Percentiles rank a stretch among this genome's conserved stretches.
Conservation (phyloP, 164 flowering plant species). For the Chimonanthus salicifolius region DNA sequence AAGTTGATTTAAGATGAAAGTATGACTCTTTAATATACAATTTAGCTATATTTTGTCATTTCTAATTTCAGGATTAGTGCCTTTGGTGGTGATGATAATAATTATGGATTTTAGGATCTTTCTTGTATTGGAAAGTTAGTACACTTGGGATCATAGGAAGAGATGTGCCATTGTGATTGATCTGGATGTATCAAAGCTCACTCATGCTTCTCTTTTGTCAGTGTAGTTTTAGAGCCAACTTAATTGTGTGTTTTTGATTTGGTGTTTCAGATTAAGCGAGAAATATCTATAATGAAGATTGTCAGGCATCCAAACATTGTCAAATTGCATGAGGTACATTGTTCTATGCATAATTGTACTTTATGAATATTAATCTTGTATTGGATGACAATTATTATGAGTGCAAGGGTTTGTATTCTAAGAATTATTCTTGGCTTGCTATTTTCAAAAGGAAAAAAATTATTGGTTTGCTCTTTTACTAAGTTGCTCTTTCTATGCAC, state of each 20-base stretch:
- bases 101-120: no score
- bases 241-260: conserved; percentile 2
- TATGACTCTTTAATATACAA: no score
- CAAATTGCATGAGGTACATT: conserved; percentile 77
- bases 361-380: background rate
- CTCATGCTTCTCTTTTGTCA: background rate
- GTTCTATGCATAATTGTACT: background rate
- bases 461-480: background rate
- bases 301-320: conserved; percentile 94
- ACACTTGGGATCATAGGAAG: no score
- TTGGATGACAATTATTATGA: background rate
- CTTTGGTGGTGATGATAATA: no score
- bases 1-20: no score
- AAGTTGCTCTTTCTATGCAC: background rate
- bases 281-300: conserved; percentile 98
- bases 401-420: background rate
- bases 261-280: conserved; percentile 75
- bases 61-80: no score
- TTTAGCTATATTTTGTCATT: no score
- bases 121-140: no score
- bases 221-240: conserved; percentile 3
- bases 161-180: no score
- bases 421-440: background rate
- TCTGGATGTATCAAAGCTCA: background rate
- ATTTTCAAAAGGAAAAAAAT: background rate